These are phyloP conservation scores for Sisymbrium altissimum DNA, from an alignment of 345 rosid species.

Conservation along the genomic window DNA sequence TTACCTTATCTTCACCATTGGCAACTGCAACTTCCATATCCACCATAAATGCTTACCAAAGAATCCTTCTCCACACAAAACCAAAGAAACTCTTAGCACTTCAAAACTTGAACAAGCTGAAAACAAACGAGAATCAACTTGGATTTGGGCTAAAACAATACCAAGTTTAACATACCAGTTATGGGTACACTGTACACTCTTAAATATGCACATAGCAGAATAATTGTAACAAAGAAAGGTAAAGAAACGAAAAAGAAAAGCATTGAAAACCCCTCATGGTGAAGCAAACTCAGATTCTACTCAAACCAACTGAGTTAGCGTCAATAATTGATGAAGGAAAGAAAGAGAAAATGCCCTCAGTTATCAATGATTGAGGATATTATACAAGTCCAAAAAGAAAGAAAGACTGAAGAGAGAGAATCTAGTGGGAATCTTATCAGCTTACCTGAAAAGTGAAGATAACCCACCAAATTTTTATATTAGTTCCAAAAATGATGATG, in stretches of 20 bases:
- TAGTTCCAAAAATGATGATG: constrained; percentile 10
- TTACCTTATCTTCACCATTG: constrained; percentile 49
- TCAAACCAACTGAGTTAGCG: constrained; percentile 28
- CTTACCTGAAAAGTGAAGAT: constrained; percentile 27
- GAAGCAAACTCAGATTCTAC: constrained; percentile 40
- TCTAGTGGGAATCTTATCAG: constrained; percentile 10
- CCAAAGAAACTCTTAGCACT: constrained; percentile 1
- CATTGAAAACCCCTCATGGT: constrained; percentile 20
- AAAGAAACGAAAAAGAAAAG: constrained; percentile 21
- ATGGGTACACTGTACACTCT: neutral
- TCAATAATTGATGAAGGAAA: constrained; percentile 25
- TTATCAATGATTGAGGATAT: neutral
- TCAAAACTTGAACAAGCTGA: neutral
- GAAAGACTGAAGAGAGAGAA: neutral
- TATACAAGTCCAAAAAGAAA: constrained; percentile 10
- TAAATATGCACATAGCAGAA: neutral
- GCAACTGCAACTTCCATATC: constrained; percentile 44
- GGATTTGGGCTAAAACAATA: neutral
- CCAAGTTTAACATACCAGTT: constrained; percentile 7
- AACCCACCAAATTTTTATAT: neutral
- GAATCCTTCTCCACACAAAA: constrained; percentile 29
- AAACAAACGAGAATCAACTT: neutral
- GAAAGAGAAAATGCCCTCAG: constrained; percentile 19
- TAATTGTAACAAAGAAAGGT: neutral
- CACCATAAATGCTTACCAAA: constrained; percentile 36